phyloP scores from a whole-genome alignment of 441 rosid genomes.

The Populus tomentosa region DNA sequence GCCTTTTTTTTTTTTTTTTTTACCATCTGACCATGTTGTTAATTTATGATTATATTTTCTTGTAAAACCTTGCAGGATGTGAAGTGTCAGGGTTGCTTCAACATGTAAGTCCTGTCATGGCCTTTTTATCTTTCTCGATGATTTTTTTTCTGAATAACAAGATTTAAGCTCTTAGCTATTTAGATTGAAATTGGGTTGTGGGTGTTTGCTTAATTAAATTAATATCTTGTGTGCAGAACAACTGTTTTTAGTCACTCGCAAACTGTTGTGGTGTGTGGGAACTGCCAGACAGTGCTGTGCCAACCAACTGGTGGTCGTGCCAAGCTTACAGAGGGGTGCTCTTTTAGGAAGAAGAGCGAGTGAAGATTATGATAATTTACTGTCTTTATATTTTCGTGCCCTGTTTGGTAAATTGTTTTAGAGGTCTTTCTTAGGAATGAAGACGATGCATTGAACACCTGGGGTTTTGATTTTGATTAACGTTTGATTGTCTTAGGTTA shows the following conservation, averaged over 20 bases:
- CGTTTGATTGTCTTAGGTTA: not conserved
- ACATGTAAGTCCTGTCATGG: constrained; percentile 31
- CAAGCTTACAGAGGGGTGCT: constrained; percentile 71
- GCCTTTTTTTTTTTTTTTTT: not conserved
- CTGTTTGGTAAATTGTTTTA: not conserved
- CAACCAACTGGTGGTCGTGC: constrained; percentile 85
- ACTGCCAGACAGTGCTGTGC: constrained; percentile 78
- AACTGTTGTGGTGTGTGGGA: constrained; percentile 77
- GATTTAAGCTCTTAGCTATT: not conserved
- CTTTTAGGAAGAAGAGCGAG: constrained; percentile 71
- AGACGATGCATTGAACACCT: not conserved
- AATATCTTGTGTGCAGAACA: constrained; percentile 36
- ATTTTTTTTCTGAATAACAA: not conserved
- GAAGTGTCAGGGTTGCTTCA: constrained; percentile 68
- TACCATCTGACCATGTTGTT: not conserved
- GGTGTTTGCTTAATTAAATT: not conserved
- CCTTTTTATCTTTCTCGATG: not conserved
- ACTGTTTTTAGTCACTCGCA: constrained; percentile 85
- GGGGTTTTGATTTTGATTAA: not conserved
- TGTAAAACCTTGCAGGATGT: constrained; percentile 36
- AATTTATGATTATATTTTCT: not conserved
- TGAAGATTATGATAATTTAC: constrained; percentile 14
- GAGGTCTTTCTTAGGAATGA: not conserved
- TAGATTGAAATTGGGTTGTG: not conserved
- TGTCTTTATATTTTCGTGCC: not conserved